Percentiles rank a stretch among this genome's conserved stretches.
Evolutionary conservation across 192 early-diverging fungal species (phyloP).

Genomic region (Phlyctochytrium planicorne): DNA sequence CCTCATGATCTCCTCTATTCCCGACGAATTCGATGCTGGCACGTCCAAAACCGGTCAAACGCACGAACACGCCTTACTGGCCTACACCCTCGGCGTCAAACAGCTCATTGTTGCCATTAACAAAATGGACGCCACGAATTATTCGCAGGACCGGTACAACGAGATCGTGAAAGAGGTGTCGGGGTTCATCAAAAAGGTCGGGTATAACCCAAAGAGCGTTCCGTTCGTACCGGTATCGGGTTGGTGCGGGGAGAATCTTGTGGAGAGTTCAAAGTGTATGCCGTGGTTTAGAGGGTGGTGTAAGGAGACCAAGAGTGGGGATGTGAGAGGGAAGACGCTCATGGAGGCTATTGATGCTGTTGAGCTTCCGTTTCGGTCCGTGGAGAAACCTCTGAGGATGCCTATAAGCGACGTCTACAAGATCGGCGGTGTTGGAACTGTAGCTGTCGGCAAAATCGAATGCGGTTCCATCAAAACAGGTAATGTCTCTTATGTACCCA

Average conservation of each 20-base stretch:
- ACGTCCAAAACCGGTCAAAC: conserved; percentile 99
- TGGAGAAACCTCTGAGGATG: conserved; percentile 94
- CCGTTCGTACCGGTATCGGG: conserved; percentile 98
- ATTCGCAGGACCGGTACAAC: conserved; percentile 90
- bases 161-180: conserved; percentile 96
- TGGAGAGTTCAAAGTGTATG: conserved; percentile 91
- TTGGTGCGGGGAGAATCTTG: conserved; percentile 98
- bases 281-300: conserved; percentile 97
- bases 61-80: conserved; percentile 98
- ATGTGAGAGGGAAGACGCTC: conserved; percentile 71
- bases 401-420: conserved; percentile 98
- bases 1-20: conserved; percentile 91
- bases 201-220: conserved; percentile 89
- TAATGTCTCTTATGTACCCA: too few relatives aligned
- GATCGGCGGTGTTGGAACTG: conserved; percentile 96
- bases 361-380: conserved; percentile 85
- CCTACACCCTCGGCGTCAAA: conserved; percentile 96
- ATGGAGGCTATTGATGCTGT: conserved; percentile 94
- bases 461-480: conserved; percentile 93
- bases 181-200: conserved; percentile 96
- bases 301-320: conserved; percentile 82
- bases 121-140: conserved; percentile 99
- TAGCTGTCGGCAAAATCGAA: conserved; percentile 97
- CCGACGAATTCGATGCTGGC: conserved; percentile 94
- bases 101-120: conserved; percentile 99